Evolutionary conservation across 805 yeast species (phyloP).

Genomic region (Nematodospora valgi): DNA sequence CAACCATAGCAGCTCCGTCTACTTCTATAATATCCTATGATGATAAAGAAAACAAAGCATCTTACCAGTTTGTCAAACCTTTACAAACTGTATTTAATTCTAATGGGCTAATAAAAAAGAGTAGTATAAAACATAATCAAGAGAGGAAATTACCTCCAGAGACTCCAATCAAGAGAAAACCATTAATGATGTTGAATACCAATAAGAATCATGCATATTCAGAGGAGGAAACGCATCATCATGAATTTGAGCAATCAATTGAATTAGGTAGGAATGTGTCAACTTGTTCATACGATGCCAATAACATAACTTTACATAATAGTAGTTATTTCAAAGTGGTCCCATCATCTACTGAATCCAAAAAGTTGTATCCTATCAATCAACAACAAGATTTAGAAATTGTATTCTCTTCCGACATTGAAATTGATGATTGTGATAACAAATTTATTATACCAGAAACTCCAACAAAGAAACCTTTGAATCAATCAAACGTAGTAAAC

Average conservation of each 20-base stretch:
- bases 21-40: background rate
- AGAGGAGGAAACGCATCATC: conserved; percentile 11
- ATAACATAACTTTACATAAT: conserved; percentile 1
- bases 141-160: conserved; percentile 38
- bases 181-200: conserved; percentile 31
- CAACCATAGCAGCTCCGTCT: background rate
- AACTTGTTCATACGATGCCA: background rate
- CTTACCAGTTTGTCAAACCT: conserved; percentile 73
- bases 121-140: conserved; percentile 16
- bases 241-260: conserved; percentile 28
- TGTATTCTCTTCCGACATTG: conserved; percentile 7
- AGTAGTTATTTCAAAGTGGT: conserved; percentile 3
- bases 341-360: background rate
- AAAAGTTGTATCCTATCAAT: background rate
- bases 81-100: conserved; percentile 80
- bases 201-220: conserved; percentile 4
- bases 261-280: conserved; percentile 31
- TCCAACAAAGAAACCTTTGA: conserved; percentile 7
- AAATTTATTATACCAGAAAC: conserved; percentile 8
- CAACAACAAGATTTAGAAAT: conserved; percentile 12
- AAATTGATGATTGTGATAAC: conserved; percentile 5
- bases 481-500: background rate
- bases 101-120: conserved; percentile 63
- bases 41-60: conserved; percentile 37
- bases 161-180: conserved; percentile 42